A percentile compares a stretch with the other conserved stretches of the same genome.
phyloP scores from a whole-genome alignment of 2,329 filamentous ascomycete genomes.

The Curvularia sp. region DNA sequence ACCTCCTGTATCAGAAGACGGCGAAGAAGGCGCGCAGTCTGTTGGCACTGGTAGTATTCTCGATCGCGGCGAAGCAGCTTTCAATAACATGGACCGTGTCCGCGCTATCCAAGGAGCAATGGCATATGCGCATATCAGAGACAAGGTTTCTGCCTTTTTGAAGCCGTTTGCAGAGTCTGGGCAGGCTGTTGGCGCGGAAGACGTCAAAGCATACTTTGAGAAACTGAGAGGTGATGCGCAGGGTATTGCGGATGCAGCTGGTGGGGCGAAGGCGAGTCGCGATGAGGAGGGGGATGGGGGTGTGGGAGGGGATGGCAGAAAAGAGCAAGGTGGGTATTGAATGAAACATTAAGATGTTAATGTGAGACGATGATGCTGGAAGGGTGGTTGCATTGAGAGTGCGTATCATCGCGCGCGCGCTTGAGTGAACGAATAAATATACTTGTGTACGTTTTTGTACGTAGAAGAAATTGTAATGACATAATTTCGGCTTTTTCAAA shows the following conservation, averaged over 20 bases:
- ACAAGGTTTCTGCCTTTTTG: conserved; percentile 94
- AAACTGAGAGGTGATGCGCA: conserved; percentile 88
- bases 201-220: conserved; percentile 96
- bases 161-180: conserved; percentile 93
- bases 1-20: conserved; percentile 73
- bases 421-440: not conserved
- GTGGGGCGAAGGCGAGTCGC: conserved; percentile 37
- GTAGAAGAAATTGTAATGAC: not conserved
- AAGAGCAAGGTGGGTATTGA: conserved; percentile 52
- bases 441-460: not conserved
- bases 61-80: conserved; percentile 88
- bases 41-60: conserved; percentile 81
- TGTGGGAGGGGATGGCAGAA: conserved; percentile 39
- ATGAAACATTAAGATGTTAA: conserved; percentile 34
- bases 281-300: conserved; percentile 34
- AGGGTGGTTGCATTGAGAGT: not conserved
- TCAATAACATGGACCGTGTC: conserved; percentile 91
- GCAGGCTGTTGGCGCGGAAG: conserved; percentile 85
- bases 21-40: conserved; percentile 62
- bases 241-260: conserved; percentile 60
- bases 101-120: conserved; percentile 93
- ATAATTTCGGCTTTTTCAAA: not conserved
- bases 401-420: not conserved
- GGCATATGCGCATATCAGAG: conserved; percentile 96
- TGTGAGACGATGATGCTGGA: not conserved